Conservation (phyloP, 23 red algal genomes). For the Gracilaria domingensis region DNA sequence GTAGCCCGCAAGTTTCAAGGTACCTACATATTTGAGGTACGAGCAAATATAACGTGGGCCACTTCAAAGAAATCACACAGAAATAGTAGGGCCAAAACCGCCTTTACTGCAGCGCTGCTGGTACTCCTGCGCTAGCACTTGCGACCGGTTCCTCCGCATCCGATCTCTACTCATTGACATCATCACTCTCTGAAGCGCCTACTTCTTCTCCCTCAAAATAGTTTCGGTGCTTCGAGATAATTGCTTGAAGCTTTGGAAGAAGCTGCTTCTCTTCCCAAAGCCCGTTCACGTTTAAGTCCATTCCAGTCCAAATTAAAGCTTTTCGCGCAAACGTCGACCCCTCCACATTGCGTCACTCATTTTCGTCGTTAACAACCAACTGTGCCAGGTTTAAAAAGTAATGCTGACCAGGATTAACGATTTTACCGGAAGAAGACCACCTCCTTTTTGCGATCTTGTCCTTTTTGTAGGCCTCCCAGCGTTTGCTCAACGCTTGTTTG, state of each 20-base stretch:
- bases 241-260: slow-evolving; percentile 2
- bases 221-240: neutral
- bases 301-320: neutral
- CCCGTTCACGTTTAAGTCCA: slow-evolving; percentile 11
- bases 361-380: neutral
- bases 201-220: neutral
- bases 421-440: slow-evolving; percentile 16
- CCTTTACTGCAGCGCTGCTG: too few relatives aligned
- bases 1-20: too few relatives aligned
- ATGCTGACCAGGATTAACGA: slow-evolving; percentile 4
- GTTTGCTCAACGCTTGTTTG: neutral
- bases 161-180: too few relatives aligned
- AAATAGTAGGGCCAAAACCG: too few relatives aligned
- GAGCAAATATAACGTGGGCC: too few relatives aligned
- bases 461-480: neutral
- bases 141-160: too few relatives aligned
- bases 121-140: too few relatives aligned
- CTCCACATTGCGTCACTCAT: neutral
- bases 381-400: neutral
- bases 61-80: too few relatives aligned
- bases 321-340: neutral
- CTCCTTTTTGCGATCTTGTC: neutral
- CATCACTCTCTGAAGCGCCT: too few relatives aligned
- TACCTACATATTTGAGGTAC: too few relatives aligned
- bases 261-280: slow-evolving; percentile 22